These are phyloP conservation scores for Lagenaria siceraria DNA, from an alignment of 306 rosid species.

Conservation along the genomic window DNA sequence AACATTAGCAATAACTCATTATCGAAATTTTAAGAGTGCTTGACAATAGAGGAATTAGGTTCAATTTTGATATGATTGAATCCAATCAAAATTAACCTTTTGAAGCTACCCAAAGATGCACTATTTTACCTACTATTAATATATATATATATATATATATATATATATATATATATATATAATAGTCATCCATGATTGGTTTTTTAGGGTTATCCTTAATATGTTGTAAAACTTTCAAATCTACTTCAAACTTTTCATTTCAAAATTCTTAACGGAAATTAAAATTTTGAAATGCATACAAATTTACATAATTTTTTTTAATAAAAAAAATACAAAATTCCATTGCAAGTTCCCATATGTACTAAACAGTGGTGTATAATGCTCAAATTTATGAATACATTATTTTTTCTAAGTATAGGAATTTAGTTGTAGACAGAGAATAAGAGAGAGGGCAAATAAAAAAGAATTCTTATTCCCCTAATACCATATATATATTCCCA, in stretches of 20 bases:
- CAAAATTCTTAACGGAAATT: not conserved
- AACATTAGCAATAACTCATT: not conserved
- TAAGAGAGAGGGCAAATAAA: not conserved
- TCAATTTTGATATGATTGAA: too few species aligned
- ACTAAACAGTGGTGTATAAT: not conserved
- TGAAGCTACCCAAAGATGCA: too few species aligned
- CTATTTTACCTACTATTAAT: too few species aligned
- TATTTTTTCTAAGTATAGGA: not conserved
- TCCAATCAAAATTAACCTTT: too few species aligned
- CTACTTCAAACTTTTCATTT: not conserved
- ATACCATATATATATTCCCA: not conserved
- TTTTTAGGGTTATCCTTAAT: too few species aligned
- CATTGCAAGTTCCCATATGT: not conserved
- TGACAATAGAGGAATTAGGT: too few species aligned
- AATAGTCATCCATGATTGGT: too few species aligned
- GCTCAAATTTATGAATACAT: not conserved
- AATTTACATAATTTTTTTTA: too few species aligned
- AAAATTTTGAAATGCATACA: too few species aligned
- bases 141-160: too few species aligned
- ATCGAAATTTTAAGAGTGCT: too few species aligned
- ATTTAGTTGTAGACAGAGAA: not conserved
- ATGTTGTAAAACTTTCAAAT: not conserved
- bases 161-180: too few species aligned
- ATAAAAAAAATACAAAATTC: not conserved
- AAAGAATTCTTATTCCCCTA: not conserved